phyloP scores from a whole-genome alignment of 495 filamentous ascomycete genomes.

The Friedmanniomyces endolithicus region DNA sequence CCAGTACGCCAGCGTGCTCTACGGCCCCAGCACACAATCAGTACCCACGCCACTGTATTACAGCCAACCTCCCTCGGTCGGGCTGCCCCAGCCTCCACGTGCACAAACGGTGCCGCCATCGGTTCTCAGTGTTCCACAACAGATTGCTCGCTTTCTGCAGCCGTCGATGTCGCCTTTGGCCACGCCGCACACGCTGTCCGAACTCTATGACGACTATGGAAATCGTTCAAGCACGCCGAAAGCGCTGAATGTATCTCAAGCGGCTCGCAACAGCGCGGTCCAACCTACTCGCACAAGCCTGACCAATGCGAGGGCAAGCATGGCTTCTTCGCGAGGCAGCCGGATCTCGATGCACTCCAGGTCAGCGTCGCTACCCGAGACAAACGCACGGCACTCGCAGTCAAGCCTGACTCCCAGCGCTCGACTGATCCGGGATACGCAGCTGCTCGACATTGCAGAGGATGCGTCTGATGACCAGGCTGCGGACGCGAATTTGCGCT shows the following conservation, averaged over 20 bases:
- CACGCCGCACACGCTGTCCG: slow-evolving; percentile 37
- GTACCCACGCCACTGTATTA: slow-evolving; percentile 7
- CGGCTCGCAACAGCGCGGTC: neutral
- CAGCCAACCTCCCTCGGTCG: slow-evolving; percentile 4
- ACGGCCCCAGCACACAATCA: neutral
- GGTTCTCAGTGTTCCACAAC: slow-evolving; percentile 18
- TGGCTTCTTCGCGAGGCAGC: slow-evolving; percentile 8
- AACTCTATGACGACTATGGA: slow-evolving; percentile 42
- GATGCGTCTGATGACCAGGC: slow-evolving; percentile 49
- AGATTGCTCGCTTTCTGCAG: slow-evolving; percentile 17
- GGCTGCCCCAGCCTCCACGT: slow-evolving; percentile 6
- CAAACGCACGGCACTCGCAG: slow-evolving; percentile 6
- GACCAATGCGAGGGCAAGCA: slow-evolving; percentile 5
- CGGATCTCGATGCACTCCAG: slow-evolving; percentile 15
- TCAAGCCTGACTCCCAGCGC: slow-evolving; percentile 24
- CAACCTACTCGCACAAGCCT: neutral
- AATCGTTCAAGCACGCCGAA: slow-evolving; percentile 25
- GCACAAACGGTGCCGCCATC: slow-evolving; percentile 4
- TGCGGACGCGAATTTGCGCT: slow-evolving; percentile 69
- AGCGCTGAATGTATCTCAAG: slow-evolving; percentile 3
- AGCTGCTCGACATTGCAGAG: slow-evolving; percentile 39
- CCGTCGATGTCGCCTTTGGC: slow-evolving; percentile 19
- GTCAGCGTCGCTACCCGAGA: slow-evolving; percentile 20
- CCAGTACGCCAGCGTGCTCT: slow-evolving; percentile 18
- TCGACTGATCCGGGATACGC: slow-evolving; percentile 29